Evolutionary conservation across 768 basidiomycete genomes (phyloP), one percentile per base, ranked within the genome.

Genomic region (Lactarius tabidus): DNA sequence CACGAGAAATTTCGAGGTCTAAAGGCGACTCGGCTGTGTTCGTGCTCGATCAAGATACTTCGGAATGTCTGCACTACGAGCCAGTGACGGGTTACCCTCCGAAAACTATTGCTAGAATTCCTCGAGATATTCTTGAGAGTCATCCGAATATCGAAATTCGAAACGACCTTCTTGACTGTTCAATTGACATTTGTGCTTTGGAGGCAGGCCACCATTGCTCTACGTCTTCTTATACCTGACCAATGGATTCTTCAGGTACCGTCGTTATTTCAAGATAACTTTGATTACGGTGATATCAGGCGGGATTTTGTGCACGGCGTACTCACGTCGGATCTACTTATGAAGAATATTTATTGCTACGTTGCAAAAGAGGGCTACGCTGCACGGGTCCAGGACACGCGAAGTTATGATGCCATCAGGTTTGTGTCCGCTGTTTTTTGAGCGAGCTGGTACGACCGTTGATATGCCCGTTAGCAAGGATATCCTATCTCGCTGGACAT

Each of bases 191-290:
- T 38, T 99, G 97, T 78, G 93, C 92, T 26, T 88, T 93, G 26
- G 94, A 97, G 82, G 94, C 45, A 35, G 80, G 68, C 39, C 57
- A 10, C 28, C 8, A 8, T 35, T 38, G 26, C 41, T 52, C 43
- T 51, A 14, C 7, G 57, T 23, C 56, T 58, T 8, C 54, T 41
- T 6, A 26, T 23, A 29, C 15, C 26, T 60, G 35, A 52, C 59
- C 20, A 26, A n/a, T n/a, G 39, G 36, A 39, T 31, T 12, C 10
- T 65, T 52, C 70, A 97, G 90, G 91, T 98, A 41, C 95, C 94
- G 1, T 95, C 95, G 1, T 75, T 98, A 6, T 99, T 98, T 78
- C 94, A 95, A 74, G 97, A 98, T 77, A 98, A 98, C 77, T 99
- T 99, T 72, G 97, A 98, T 77, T 98, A 95, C 72, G 86, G 87